Percentiles rank a stretch among this genome's conserved stretches.
Evolutionary conservation across 148 eudicot species (phyloP).

Genomic region (Rhododendron kiyosumense): DNA sequence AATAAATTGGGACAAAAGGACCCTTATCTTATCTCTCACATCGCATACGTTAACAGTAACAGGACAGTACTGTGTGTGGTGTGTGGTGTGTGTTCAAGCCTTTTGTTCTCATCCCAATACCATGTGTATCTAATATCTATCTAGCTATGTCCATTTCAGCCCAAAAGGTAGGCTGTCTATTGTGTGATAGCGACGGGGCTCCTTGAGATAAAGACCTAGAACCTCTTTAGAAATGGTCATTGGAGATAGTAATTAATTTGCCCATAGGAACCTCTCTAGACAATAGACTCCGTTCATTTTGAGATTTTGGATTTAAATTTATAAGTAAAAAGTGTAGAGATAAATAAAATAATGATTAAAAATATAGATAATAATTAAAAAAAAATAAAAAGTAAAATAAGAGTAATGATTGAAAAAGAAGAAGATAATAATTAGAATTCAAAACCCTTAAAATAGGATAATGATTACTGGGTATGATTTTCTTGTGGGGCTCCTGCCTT

Average conservation of each 20-base stretch:
- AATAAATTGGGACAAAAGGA: neutral
- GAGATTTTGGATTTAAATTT: no score
- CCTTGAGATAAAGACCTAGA: neutral
- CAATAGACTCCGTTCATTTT: no score
- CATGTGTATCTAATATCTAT: neutral
- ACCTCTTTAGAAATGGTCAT: neutral
- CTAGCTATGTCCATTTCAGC: neutral
- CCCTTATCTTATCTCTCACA: neutral
- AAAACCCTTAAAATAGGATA: no score
- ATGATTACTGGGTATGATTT: neutral
- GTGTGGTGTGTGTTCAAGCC: no score
- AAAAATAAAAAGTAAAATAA: no score
- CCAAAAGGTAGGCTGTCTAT: neutral
- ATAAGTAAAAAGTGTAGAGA: no score
- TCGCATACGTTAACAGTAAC: neutral
- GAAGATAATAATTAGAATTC: no score
- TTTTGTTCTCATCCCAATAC: neutral
- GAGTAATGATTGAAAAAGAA: no score
- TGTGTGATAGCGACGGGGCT: neutral
- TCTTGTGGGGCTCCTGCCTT: neutral
- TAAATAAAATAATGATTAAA: no score
- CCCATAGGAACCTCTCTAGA: neutral
- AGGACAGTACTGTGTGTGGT: neutral
- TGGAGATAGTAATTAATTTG: neutral
- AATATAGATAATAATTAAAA: no score